Evolutionary conservation across 2,329 filamentous ascomycete species (phyloP).

Genomic region (Furcasterigmium sp.): DNA sequence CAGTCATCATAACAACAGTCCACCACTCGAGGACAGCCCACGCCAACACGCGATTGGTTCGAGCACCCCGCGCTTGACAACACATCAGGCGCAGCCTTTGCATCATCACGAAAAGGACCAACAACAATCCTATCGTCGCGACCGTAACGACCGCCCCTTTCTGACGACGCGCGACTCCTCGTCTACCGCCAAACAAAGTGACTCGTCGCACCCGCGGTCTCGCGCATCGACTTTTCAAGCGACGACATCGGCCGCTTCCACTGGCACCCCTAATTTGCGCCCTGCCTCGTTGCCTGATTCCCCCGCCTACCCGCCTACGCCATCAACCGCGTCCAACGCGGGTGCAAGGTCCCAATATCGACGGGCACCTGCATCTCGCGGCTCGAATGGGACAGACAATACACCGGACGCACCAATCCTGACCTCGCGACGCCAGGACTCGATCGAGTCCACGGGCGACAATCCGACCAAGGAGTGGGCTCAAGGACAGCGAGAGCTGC

Average conservation of each 20-base stretch:
- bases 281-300: slow-evolving; percentile 31
- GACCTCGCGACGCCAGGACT: not conserved
- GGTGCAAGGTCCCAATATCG: slow-evolving; percentile 26
- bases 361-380: slow-evolving; percentile 32
- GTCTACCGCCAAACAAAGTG: no score
- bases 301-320: slow-evolving; percentile 10
- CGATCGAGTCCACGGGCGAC: slow-evolving; percentile 12
- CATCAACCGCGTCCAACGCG: slow-evolving; percentile 15
- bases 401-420: slow-evolving; percentile 17
- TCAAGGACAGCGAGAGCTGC: slow-evolving; percentile 41
- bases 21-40: slow-evolving; percentile 2
- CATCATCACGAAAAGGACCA: slow-evolving; percentile 3
- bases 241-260: slow-evolving; percentile 12
- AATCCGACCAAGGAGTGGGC: slow-evolving; percentile 26
- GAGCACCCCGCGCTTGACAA: slow-evolving; percentile 4
- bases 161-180: slow-evolving; percentile 14
- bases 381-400: slow-evolving; percentile 26
- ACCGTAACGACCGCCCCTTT: slow-evolving; percentile 8
- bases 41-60: slow-evolving; percentile 1
- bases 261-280: slow-evolving; percentile 21
- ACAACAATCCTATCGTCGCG: slow-evolving; percentile 5
- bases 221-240: slow-evolving; percentile 31
- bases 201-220: slow-evolving; percentile 15
- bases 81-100: slow-evolving; percentile 3
- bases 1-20: not conserved